Conservation (phyloP, 352 stramenopile genomes). For the Phytopythium delawarense region DNA sequence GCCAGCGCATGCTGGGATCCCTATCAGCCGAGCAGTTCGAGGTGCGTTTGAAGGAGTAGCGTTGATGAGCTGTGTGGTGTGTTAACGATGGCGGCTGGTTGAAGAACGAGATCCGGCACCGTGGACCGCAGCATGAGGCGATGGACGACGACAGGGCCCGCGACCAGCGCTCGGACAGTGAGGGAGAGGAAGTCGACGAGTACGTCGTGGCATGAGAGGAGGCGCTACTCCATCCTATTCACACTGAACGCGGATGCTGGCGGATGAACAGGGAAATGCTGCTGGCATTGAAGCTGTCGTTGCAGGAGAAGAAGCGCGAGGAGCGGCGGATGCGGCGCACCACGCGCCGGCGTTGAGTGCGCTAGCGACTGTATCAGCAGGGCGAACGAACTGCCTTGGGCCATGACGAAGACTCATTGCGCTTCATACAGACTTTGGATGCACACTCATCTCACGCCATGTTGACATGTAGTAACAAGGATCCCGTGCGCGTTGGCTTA, state of each 20-base stretch:
- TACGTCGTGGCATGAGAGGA: constrained; percentile 18
- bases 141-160: constrained; percentile 13
- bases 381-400: not conserved
- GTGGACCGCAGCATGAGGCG: constrained; percentile 17
- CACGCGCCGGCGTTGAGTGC: constrained; percentile 29
- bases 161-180: constrained; percentile 1
- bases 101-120: constrained; percentile 78
- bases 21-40: constrained; percentile 84
- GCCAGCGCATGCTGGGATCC: constrained; percentile 68
- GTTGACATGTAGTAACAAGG: not conserved
- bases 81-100: not conserved
- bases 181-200: constrained; percentile 43
- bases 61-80: no score
- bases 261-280: constrained; percentile 37
- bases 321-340: constrained; percentile 36
- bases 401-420: not conserved
- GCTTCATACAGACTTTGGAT: not conserved
- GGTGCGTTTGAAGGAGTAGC: constrained; percentile 21
- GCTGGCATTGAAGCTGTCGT: constrained; percentile 43
- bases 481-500: constrained; percentile 9
- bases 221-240: not conserved
- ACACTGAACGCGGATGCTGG: constrained; percentile 6
- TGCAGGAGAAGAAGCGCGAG: constrained; percentile 69
- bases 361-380: not conserved
- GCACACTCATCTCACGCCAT: not conserved